Conservation (phyloP, 371 early-diverging fungal genomes). For the Syncephalastrum contaminatum region DNA sequence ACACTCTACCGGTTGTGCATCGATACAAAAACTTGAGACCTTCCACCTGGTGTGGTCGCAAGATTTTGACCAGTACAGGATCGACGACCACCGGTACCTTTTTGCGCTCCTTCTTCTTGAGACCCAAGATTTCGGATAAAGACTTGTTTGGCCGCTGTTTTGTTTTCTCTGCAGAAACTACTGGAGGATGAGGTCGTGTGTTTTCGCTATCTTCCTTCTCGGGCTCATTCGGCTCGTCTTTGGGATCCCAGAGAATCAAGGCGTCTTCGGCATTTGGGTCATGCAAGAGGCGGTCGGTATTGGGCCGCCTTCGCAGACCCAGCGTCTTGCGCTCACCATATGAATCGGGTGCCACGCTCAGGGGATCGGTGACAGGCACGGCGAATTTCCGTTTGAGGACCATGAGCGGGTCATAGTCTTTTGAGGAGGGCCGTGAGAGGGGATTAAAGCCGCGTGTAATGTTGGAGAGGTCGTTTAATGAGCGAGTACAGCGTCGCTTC, state of each 20-base stretch:
- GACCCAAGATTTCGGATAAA: slow-evolving; percentile 51
- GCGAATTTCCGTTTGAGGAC: slow-evolving; percentile 37
- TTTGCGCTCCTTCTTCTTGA: slow-evolving; percentile 51
- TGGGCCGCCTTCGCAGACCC: slow-evolving; percentile 62
- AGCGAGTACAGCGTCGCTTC: slow-evolving; percentile 9
- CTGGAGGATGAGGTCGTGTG: slow-evolving; percentile 21
- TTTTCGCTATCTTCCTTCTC: slow-evolving; percentile 27
- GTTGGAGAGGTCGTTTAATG: slow-evolving; percentile 16
- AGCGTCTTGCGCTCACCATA: slow-evolving; percentile 40
- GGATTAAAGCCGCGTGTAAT: slow-evolving; percentile 16
- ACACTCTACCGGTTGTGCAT: slow-evolving; percentile 82
- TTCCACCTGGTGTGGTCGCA: slow-evolving; percentile 95
- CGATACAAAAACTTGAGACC: slow-evolving; percentile 90
- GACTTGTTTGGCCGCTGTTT: slow-evolving; percentile 26
- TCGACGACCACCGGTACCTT: slow-evolving; percentile 73
- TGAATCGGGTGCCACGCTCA: background rate
- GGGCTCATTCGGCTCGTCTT: slow-evolving; percentile 44
- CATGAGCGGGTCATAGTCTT: slow-evolving; percentile 30
- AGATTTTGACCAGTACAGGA: slow-evolving; percentile 78
- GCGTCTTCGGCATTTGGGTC: slow-evolving; percentile 87
- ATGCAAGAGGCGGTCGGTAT: slow-evolving; percentile 67
- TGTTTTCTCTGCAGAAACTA: slow-evolving; percentile 12
- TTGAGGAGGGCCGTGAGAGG: slow-evolving; percentile 19
- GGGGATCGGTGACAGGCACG: slow-evolving; percentile 24
- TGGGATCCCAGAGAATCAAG: slow-evolving; percentile 83